A percentile compares a stretch with the other conserved stretches of the same genome.
These are phyloP conservation scores for Apophysomyces ossiformis DNA, from an alignment of 371 early-diverging fungal species.

Conservation along the genomic window DNA sequence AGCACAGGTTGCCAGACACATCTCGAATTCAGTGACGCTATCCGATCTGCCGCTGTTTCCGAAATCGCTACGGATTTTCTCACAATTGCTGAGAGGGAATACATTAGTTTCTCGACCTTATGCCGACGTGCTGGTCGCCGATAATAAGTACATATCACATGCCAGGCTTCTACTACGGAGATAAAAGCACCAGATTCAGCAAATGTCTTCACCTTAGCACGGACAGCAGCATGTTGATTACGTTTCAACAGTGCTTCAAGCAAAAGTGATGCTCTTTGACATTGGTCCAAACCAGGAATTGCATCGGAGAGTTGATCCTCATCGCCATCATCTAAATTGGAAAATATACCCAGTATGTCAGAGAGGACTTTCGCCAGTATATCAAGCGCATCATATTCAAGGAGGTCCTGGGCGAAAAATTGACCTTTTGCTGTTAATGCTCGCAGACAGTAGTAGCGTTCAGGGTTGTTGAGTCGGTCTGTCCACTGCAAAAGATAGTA, in stretches of 20 bases:
- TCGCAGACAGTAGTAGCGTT: constrained; percentile 5
- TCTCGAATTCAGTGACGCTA: not conserved
- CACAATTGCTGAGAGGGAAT: constrained; percentile 20
- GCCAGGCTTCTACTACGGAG: constrained; percentile 7
- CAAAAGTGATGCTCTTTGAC: constrained; percentile 2
- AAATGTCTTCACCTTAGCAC: not conserved
- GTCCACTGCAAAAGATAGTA: constrained; percentile 4
- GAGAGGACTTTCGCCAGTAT: constrained; percentile 6
- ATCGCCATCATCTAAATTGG: not conserved
- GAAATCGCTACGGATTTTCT: constrained; percentile 9
- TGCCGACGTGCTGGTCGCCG: not conserved
- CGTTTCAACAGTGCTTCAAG: constrained; percentile 14
- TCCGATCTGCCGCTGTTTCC: not conserved
- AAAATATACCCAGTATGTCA: constrained; percentile 2
- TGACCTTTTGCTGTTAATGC: constrained; percentile 16
- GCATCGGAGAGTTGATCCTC: not conserved
- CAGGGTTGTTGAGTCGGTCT: not conserved
- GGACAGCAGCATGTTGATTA: not conserved
- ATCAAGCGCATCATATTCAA: constrained; percentile 12
- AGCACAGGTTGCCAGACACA: constrained; percentile 14
- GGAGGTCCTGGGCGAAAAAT: constrained; percentile 15
- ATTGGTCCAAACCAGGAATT: constrained; percentile 1
- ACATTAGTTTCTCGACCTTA: constrained; percentile 9
- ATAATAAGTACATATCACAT: not conserved
- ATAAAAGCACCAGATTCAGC: constrained; percentile 8